Percentiles rank a stretch among this genome's conserved stretches.
phyloP scores from a whole-genome alignment of 495 filamentous ascomycete genomes.

The Trichocladium uniseriatum region DNA sequence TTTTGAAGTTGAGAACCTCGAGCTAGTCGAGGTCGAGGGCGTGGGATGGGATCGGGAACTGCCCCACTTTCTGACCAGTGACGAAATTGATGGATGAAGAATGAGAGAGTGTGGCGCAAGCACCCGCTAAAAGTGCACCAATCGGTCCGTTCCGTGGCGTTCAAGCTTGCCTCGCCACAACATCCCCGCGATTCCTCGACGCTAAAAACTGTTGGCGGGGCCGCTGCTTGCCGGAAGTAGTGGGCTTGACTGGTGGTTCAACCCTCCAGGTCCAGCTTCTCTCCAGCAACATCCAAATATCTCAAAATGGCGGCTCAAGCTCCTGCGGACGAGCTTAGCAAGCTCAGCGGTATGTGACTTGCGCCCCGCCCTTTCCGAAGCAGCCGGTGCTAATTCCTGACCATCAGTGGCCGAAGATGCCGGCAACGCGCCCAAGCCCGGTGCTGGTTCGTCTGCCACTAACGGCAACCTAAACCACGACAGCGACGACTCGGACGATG shows the following conservation, averaged over 20 bases:
- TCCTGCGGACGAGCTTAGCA: slow-evolving; percentile 33
- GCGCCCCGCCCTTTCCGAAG: too few species aligned
- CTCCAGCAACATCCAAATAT: neutral
- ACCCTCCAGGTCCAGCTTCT: neutral
- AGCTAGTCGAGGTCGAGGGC: neutral
- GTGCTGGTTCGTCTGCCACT: slow-evolving; percentile 33
- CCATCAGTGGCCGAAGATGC: slow-evolving; percentile 33
- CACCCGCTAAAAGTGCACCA: too few species aligned
- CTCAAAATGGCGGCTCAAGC: slow-evolving; percentile 37
- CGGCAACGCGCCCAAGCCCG: slow-evolving; percentile 43
- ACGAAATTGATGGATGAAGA: slow-evolving; percentile 11
- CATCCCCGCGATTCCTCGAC: slow-evolving; percentile 7
- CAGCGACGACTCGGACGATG: slow-evolving; percentile 61
- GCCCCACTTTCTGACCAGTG: slow-evolving; percentile 7
- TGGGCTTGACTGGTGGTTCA: neutral
- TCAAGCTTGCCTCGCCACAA: slow-evolving; percentile 1
- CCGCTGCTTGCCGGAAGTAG: neutral
- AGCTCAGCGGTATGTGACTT: slow-evolving; percentile 38
- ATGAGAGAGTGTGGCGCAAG: neutral
- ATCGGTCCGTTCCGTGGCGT: neutral
- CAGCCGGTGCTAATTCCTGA: neutral
- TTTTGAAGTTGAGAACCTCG: too few species aligned
- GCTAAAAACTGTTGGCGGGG: slow-evolving; percentile 3
- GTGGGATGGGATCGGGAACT: neutral
- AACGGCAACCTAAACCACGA: slow-evolving; percentile 53